These are phyloP conservation scores for Cladosporium sp. DNA, from an alignment of 2,329 filamentous ascomycete species.

Conservation along the genomic window DNA sequence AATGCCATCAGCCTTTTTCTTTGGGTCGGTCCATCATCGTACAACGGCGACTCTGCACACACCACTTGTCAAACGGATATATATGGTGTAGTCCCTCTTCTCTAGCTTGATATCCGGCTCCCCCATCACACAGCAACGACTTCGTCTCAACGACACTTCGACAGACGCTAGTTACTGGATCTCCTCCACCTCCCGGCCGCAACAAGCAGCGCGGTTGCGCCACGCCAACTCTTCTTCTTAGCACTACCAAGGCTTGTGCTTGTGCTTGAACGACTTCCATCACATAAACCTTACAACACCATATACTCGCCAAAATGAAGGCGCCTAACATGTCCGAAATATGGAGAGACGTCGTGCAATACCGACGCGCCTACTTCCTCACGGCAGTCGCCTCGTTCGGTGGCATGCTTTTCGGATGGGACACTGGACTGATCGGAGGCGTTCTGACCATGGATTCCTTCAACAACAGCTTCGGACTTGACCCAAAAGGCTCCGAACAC, in stretches of 20 bases:
- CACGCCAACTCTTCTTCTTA: conserved; percentile 6
- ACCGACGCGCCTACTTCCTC: conserved; percentile 37
- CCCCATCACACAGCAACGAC: background rate
- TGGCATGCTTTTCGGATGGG: conserved; percentile 23
- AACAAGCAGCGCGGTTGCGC: background rate
- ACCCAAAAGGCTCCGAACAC: conserved; percentile 30
- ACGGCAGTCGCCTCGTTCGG: conserved; percentile 41
- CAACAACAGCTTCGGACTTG: conserved; percentile 37
- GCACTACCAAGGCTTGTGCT: conserved; percentile 1
- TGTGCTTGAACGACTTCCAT: background rate
- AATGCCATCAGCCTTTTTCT: too few species aligned
- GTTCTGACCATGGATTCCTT: conserved; percentile 41
- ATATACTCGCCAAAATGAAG: conserved; percentile 23
- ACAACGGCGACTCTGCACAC: too few species aligned
- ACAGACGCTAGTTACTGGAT: too few species aligned
- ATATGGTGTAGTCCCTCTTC: conserved; percentile 1
- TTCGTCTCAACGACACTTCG: conserved; percentile 1
- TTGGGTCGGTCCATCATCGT: too few species aligned
- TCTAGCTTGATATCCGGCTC: conserved; percentile 6
- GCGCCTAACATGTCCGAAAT: conserved; percentile 31
- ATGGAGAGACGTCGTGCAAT: conserved; percentile 36
- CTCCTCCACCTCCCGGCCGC: conserved; percentile 9
- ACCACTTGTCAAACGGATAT: background rate
- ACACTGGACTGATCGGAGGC: conserved; percentile 31
- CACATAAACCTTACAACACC: background rate